A percentile compares a stretch with the other conserved stretches of the same genome.
phyloP scores from a whole-genome alignment of 2,329 filamentous ascomycete species.

The Alternaria arborescens region DNA sequence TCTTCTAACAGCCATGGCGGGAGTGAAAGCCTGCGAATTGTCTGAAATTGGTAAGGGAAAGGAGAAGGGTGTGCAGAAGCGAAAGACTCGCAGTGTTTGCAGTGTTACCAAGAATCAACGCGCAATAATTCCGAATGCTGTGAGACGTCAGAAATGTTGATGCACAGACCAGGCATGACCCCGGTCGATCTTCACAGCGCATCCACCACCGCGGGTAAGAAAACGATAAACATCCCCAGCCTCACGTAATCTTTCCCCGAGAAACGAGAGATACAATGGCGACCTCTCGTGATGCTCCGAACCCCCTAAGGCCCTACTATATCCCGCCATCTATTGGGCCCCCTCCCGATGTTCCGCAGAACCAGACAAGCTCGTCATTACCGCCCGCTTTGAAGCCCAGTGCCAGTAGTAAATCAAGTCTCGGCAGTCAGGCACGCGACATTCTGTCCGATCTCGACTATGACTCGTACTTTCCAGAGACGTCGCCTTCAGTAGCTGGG shows the following conservation, averaged over 20 bases:
- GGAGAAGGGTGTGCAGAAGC: slow-evolving; percentile 10
- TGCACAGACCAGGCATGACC: slow-evolving; percentile 14
- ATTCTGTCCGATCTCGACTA: slow-evolving; percentile 92
- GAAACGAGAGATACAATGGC: slow-evolving; percentile 44
- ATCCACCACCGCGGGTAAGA: slow-evolving; percentile 16
- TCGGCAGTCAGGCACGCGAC: slow-evolving; percentile 75
- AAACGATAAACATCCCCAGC: slow-evolving; percentile 16
- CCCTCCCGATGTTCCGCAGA: slow-evolving; percentile 56
- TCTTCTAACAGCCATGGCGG: slow-evolving; percentile 25
- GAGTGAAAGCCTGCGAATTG: not conserved
- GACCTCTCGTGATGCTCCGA: slow-evolving; percentile 59
- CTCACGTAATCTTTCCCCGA: slow-evolving; percentile 1
- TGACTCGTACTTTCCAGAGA: slow-evolving; percentile 81
- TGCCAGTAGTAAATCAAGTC: slow-evolving; percentile 59
- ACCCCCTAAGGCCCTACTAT: slow-evolving; percentile 76
- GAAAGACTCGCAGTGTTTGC: slow-evolving; percentile 4
- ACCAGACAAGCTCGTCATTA: slow-evolving; percentile 38
- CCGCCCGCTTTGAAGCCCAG: slow-evolving; percentile 44
- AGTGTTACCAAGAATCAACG: slow-evolving; percentile 8
- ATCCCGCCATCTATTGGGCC: slow-evolving; percentile 73
- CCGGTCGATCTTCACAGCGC: slow-evolving; percentile 15
- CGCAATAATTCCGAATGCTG: slow-evolving; percentile 24
- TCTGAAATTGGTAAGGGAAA: not conserved
- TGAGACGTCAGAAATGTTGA: slow-evolving; percentile 27
- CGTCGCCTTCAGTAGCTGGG: slow-evolving; percentile 73